Base-by-base conservation (phyloP, 148 eudicot species). In the Camellia granthamiana region DNA sequence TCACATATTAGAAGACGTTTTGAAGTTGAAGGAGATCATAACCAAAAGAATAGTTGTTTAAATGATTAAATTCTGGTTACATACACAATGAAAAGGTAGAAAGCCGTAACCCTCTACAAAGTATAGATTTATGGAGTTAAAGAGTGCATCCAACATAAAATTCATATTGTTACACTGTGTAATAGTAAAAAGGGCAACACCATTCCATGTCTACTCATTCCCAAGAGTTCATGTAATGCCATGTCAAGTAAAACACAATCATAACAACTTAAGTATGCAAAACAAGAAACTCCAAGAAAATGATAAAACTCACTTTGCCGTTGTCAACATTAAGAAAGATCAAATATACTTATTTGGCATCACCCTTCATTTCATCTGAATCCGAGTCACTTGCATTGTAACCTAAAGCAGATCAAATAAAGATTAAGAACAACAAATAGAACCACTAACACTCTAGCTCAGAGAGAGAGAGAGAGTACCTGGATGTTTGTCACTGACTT, bases 401-500 rank as follows among this genome's bases (percentile, higher is more conserved):
- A n/a, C 91, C 91, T 89, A 67, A 52, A 70, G 80, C 15, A 81
- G 46, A 38, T 18, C 68, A 10, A 78, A 67, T 6, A 47, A 72
- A 72, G 23, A 54, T 30, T 43, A 54, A 11, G 4, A 58, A 41
- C 30, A 75, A 10, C 15, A 75, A 60, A 75, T 2, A 5, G 49
- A 59, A 16, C 52, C 78, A 59, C 67, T 60, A 11, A 11, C 6
- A 74, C 47, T 19, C 5, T 23, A 14, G 16, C 6, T 6, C 30
- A 23, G 30, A 23, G 42, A 16, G 5, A 75, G 51, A 10, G 38
- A 75, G 67, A 54, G 66, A 3, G 38, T 64, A 89, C 93, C 93
- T 78, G 93, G 93, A 69, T 46, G 93, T 56, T 90, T 90, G 80
- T 88, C 84, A 55, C 90, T 81, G 14, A 88, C 88, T 85, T 84